Evolutionary conservation across 2,329 filamentous ascomycete genomes (phyloP).

Genomic region (Penicillium frequentans): DNA sequence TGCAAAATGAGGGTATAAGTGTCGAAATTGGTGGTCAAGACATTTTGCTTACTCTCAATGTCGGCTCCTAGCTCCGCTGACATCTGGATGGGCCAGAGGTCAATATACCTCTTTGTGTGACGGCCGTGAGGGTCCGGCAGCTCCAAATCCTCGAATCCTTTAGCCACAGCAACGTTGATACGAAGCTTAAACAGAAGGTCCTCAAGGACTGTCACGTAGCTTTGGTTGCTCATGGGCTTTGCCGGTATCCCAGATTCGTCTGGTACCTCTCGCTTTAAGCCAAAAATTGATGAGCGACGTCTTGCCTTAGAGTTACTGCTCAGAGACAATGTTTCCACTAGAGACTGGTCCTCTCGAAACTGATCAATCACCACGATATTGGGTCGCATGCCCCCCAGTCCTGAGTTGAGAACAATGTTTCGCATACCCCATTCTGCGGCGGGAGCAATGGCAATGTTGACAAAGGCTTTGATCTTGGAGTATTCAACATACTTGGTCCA

Average conservation of each 20-base stretch:
- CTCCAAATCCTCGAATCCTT: slow-evolving; percentile 75
- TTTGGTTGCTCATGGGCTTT: slow-evolving; percentile 66
- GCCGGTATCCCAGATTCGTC: slow-evolving; percentile 70
- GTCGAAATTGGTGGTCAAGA: slow-evolving; percentile 86
- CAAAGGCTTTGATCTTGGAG: slow-evolving; percentile 83
- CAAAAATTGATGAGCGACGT: slow-evolving; percentile 15
- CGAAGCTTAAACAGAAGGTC: slow-evolving; percentile 75
- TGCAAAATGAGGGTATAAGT: slow-evolving; percentile 87
- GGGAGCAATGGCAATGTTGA: slow-evolving; percentile 81
- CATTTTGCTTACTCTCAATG: slow-evolving; percentile 60
- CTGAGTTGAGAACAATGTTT: slow-evolving; percentile 78
- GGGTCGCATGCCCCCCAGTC: slow-evolving; percentile 82
- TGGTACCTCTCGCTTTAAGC: slow-evolving; percentile 9
- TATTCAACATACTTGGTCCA: slow-evolving; percentile 89
- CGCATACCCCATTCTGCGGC: slow-evolving; percentile 80
- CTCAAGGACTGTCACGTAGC: slow-evolving; percentile 80
- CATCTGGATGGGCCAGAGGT: slow-evolving; percentile 93
- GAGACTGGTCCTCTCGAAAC: slow-evolving; percentile 61
- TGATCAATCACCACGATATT: slow-evolving; percentile 84
- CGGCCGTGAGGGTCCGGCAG: slow-evolving; percentile 61
- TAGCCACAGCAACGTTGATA: slow-evolving; percentile 81
- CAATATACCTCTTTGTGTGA: slow-evolving; percentile 74
- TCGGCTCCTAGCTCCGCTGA: slow-evolving; percentile 75
- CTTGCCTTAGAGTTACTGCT: slow-evolving; percentile 28
- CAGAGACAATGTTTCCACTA: slow-evolving; percentile 57